Evolutionary conservation across 148 eudicot species (phyloP), one percentile per base, ranked within the genome.

Genomic region (Amaranthus cruentus): DNA sequence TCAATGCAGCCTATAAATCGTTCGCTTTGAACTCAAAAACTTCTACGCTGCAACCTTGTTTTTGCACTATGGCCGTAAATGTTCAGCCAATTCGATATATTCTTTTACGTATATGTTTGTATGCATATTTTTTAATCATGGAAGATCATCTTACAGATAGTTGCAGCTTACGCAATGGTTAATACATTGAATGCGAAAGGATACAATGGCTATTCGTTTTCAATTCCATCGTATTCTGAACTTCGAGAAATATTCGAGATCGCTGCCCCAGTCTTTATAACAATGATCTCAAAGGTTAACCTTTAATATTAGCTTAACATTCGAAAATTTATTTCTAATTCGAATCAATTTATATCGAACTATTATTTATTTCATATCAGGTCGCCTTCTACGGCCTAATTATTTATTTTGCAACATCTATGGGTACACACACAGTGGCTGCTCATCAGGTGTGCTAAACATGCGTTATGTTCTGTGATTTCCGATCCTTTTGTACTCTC

Each of bases 151-250:
- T 70, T 78, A 75, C 83, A 95, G 97, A 81, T 88, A 71, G 87
- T 92, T 83, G 97, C 99, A 75, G 96, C 85, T 78, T 90, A 77
- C 79, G 86, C 90, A 81, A 95, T 96, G 99, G 64, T 92, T 73
- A 76, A 78, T 65, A 73, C 87, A 76, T 83, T 96, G 82, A 92
- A 86, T 71, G 79, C 83, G 73, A 92, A 92, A 83, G 99, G 99
- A 63, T 95, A 86, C 79, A 87, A 92, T 81, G 94, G 88, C 12
- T 92, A 78, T 76, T 78, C 90, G 42, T 55, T 91, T 59, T 85
- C 86, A 76, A 69, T 85, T 68, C 97, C 92, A 62, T 88, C 96
- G 68, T 38, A 69, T 59, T 57, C 66, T 68, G 99, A 95, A 78
- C 82, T 92, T 61, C 74, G 74, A 78, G 85, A 86, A 72, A 87